Conservation (phyloP, 306 rosid genomes). For the Trifolium dubium region DNA sequence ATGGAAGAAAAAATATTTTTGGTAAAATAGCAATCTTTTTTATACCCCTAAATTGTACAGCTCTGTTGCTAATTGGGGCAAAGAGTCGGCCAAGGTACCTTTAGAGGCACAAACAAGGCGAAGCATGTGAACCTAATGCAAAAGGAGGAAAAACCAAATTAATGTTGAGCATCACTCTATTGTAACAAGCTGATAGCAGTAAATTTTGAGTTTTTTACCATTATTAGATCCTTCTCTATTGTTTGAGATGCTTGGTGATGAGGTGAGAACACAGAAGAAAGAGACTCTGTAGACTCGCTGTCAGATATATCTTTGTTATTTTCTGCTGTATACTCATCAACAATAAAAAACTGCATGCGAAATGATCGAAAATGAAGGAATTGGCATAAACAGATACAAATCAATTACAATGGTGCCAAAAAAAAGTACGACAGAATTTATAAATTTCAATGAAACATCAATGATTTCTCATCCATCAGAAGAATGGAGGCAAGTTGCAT, state of each 20-base stretch:
- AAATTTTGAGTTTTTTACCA: constrained; percentile 57
- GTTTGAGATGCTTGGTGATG: constrained; percentile 62
- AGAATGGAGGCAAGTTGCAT: constrained; percentile 24
- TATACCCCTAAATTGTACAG: constrained; percentile 76
- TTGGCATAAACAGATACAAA: constrained; percentile 23
- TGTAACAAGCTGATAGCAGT: constrained; percentile 25
- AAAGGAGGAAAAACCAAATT: constrained; percentile 38
- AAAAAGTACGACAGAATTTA: constrained; percentile 3
- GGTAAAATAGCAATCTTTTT: constrained; percentile 23
- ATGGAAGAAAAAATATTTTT: background rate
- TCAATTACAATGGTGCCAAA: constrained; percentile 26
- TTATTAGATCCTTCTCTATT: constrained; percentile 67
- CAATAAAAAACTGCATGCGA: constrained; percentile 49
- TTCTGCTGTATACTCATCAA: constrained; percentile 48
- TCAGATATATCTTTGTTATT: constrained; percentile 50
- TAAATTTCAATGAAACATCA: constrained; percentile 32
- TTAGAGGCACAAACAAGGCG: constrained; percentile 77
- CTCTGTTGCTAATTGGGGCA: constrained; percentile 76
- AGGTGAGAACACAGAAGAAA: constrained; percentile 55
- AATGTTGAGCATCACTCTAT: constrained; percentile 21
- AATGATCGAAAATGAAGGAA: constrained; percentile 43
- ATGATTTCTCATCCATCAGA: constrained; percentile 28
- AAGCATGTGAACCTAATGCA: constrained; percentile 79
- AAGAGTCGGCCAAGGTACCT: constrained; percentile 64
- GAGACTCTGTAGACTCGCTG: constrained; percentile 59